phyloP scores from a whole-genome alignment of 2,329 filamentous ascomycete genomes.

The Cytospora piceae region DNA sequence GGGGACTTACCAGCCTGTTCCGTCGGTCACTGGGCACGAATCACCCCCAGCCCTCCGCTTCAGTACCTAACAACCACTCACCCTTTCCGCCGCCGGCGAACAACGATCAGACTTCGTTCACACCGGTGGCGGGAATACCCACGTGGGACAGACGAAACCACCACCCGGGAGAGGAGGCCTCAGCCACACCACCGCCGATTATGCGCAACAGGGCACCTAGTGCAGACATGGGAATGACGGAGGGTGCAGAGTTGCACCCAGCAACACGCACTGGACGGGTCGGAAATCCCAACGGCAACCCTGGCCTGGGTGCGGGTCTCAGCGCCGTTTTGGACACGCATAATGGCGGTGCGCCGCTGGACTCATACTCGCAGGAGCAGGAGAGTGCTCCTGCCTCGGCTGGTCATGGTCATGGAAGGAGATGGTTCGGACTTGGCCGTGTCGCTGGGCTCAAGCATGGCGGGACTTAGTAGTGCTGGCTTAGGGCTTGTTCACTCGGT shows the following conservation, averaged over 20 bases:
- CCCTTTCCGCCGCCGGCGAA: conserved; percentile 23
- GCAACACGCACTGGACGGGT: neutral
- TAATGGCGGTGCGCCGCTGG: conserved; percentile 23
- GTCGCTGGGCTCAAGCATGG: conserved; percentile 20
- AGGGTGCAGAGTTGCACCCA: neutral
- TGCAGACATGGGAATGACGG: neutral
- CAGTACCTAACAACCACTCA: conserved; percentile 18
- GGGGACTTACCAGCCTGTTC: conserved; percentile 26
- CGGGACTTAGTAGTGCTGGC: conserved; percentile 3
- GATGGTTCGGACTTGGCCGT: conserved; percentile 26
- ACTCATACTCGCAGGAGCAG: neutral
- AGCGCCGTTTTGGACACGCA: conserved; percentile 14
- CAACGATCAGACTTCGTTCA: neutral
- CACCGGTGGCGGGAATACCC: conserved; percentile 20
- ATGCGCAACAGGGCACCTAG: conserved; percentile 23
- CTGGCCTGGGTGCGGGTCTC: conserved; percentile 27
- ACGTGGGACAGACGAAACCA: conserved; percentile 26
- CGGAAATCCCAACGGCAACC: conserved; percentile 5
- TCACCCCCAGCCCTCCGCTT: conserved; percentile 20
- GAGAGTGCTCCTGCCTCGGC: neutral
- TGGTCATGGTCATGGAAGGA: conserved; percentile 21
- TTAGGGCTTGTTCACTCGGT: neutral
- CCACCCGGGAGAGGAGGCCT: conserved; percentile 14
- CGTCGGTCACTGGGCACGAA: conserved; percentile 27
- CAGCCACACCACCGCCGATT: conserved; percentile 29